These are phyloP conservation scores for Cutaneotrichosporon spelunceum DNA, from an alignment of 1,284 basidiomycete species.

Conservation along the genomic window DNA sequence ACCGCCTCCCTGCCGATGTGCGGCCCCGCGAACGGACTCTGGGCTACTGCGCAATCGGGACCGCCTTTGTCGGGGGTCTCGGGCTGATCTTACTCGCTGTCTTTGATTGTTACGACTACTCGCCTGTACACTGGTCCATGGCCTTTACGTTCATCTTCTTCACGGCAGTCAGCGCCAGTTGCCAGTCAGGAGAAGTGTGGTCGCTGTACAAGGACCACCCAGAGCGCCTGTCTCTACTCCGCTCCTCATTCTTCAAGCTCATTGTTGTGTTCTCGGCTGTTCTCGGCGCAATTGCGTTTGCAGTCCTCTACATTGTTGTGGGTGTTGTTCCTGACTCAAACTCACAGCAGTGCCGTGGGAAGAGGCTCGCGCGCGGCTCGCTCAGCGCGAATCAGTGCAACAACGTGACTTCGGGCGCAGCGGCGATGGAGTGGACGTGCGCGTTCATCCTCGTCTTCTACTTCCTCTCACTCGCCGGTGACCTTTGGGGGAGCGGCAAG, in stretches of 20 bases:
- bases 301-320: slow-evolving; percentile 48
- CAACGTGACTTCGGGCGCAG: slow-evolving; percentile 51
- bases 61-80: slow-evolving; percentile 50
- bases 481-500: slow-evolving; percentile 49
- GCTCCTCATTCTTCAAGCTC: slow-evolving; percentile 54
- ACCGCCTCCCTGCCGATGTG: slow-evolving; percentile 54
- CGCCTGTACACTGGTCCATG: slow-evolving; percentile 54
- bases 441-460: slow-evolving; percentile 52
- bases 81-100: slow-evolving; percentile 53
- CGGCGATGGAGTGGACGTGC: slow-evolving; percentile 53
- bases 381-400: slow-evolving; percentile 47
- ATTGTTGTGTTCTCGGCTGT: slow-evolving; percentile 52
- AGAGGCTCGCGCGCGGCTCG: slow-evolving; percentile 17
- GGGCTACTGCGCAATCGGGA: slow-evolving; percentile 52
- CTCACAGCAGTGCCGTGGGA: slow-evolving; percentile 37
- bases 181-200: slow-evolving; percentile 55
- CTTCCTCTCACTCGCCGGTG: slow-evolving; percentile 43
- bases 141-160: slow-evolving; percentile 55
- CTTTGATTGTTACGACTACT: slow-evolving; percentile 52
- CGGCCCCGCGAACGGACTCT: slow-evolving; percentile 47
- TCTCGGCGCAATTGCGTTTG: slow-evolving; percentile 53
- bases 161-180: slow-evolving; percentile 54
- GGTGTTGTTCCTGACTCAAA: slow-evolving; percentile 14
- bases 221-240: slow-evolving; percentile 49
- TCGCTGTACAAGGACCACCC: slow-evolving; percentile 52